Conservation (phyloP, 768 basidiomycete species). For the Cubamyces lactineus region DNA sequence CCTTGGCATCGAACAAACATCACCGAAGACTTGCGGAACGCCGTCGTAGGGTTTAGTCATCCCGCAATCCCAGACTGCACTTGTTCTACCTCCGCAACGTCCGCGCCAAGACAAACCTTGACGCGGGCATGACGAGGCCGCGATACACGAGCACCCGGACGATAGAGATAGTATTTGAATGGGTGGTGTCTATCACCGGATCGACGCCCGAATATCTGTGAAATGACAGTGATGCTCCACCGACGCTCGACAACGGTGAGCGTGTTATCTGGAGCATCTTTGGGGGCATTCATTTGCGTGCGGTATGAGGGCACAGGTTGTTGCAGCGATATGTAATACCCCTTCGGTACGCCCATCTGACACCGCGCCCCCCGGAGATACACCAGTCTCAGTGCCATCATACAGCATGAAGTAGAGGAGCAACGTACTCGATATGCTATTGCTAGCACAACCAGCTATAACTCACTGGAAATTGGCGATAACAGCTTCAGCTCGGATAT, state of each 20-base stretch:
- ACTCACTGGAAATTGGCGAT: too few relatives aligned
- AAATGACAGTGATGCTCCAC: not conserved
- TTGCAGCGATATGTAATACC: too few relatives aligned
- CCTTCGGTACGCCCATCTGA: too few relatives aligned
- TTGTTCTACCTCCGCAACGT: conserved; percentile 12
- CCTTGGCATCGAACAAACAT: not conserved
- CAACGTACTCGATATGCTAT: too few relatives aligned
- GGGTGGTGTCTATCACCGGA: not conserved
- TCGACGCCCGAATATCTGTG: not conserved
- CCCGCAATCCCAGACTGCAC: not conserved
- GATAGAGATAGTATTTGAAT: not conserved
- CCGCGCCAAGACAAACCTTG: not conserved
- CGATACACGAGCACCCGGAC: not conserved
- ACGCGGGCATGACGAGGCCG: not conserved
- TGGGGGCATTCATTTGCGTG: not conserved
- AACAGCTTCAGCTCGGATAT: too few relatives aligned
- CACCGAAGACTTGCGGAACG: conserved; percentile 5
- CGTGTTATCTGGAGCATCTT: not conserved
- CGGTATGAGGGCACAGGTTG: too few relatives aligned
- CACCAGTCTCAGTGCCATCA: too few relatives aligned
- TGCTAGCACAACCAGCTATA: too few relatives aligned
- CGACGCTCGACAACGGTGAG: not conserved
- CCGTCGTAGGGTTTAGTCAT: not conserved
- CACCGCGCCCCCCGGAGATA: too few relatives aligned
- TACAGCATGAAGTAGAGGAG: too few relatives aligned